These are phyloP conservation scores for Phellinidium pouzarii DNA, from an alignment of 1,284 basidiomycete species.

Conservation along the genomic window DNA sequence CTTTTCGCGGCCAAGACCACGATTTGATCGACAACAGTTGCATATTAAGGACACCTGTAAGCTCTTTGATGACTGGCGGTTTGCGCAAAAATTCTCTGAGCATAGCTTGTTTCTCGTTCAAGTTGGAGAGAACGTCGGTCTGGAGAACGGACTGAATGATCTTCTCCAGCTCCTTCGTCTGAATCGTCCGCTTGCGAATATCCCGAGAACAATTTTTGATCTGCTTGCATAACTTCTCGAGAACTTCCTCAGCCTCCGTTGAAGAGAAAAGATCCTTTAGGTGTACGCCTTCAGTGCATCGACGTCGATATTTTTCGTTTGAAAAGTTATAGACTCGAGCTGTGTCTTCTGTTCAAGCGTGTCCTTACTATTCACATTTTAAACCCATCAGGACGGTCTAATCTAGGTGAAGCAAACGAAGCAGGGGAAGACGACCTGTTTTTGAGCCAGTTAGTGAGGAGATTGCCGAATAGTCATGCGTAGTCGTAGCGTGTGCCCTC, in stretches of 20 bases:
- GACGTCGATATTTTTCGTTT: slow-evolving; percentile 30
- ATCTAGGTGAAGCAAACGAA: background rate
- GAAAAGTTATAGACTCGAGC: slow-evolving; percentile 35
- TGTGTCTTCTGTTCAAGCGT: slow-evolving; percentile 36
- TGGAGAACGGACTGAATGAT: slow-evolving; percentile 31
- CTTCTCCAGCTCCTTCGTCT: slow-evolving; percentile 24
- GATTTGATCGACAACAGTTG: slow-evolving; percentile 32
- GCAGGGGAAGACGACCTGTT: background rate
- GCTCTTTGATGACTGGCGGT: slow-evolving; percentile 31
- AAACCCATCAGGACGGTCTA: slow-evolving; percentile 25
- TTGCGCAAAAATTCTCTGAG: slow-evolving; percentile 36
- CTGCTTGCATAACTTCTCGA: slow-evolving; percentile 27
- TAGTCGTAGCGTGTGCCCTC: slow-evolving; percentile 17
- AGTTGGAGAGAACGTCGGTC: slow-evolving; percentile 32
- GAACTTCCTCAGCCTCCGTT: slow-evolving; percentile 25
- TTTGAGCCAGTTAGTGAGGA: slow-evolving; percentile 18
- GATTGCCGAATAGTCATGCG: slow-evolving; percentile 15
- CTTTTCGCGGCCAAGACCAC: slow-evolving; percentile 37
- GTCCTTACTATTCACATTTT: slow-evolving; percentile 35
- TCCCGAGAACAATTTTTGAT: slow-evolving; percentile 25
- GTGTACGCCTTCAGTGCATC: slow-evolving; percentile 28
- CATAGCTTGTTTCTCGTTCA: slow-evolving; percentile 33
- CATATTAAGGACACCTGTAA: slow-evolving; percentile 39
- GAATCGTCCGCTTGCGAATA: slow-evolving; percentile 26
- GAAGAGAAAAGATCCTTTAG: slow-evolving; percentile 31